These are phyloP conservation scores for Aureobasidium sp. DNA, from an alignment of 2,329 filamentous ascomycete genomes.

Conservation along the genomic window DNA sequence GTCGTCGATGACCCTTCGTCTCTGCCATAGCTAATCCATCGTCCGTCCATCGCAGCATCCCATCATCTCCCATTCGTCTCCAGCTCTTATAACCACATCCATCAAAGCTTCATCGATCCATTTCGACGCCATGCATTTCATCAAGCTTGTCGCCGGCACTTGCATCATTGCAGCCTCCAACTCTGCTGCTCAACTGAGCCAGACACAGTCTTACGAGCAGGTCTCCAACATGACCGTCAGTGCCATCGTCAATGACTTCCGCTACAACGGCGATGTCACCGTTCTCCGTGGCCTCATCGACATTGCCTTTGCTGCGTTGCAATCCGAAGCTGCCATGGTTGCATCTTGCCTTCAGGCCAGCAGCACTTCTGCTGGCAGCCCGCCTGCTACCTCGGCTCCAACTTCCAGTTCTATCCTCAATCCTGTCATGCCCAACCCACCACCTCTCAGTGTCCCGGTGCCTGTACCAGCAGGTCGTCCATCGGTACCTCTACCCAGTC, in stretches of 20 bases:
- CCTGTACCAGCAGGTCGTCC: not conserved
- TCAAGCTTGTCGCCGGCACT: slow-evolving; percentile 2
- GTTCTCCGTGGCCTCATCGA: slow-evolving; percentile 14
- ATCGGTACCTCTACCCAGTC: not conserved
- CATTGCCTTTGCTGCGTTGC: slow-evolving; percentile 11
- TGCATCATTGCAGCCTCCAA: not conserved
- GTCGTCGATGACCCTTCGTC: not conserved
- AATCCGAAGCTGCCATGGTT: slow-evolving; percentile 11
- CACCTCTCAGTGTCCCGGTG: slow-evolving; percentile 2
- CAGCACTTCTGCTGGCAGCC: not conserved
- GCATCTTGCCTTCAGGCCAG: slow-evolving; percentile 1
- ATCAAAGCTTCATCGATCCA: slow-evolving; percentile 11
- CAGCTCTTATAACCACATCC: slow-evolving; percentile 4
- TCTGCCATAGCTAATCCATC: not conserved
- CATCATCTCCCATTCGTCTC: slow-evolving; percentile 6
- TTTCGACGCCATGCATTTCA: slow-evolving; percentile 9
- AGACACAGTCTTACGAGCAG: slow-evolving; percentile 11
- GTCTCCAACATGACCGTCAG: slow-evolving; percentile 8
- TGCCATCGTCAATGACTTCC: slow-evolving; percentile 14
- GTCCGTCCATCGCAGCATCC: not conserved
- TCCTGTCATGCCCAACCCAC: slow-evolving; percentile 3
- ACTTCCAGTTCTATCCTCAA: slow-evolving; percentile 5
- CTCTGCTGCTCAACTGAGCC: not conserved
- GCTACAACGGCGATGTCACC: slow-evolving; percentile 10
- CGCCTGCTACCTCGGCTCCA: not conserved